A percentile compares a stretch with the other conserved stretches of the same genome.
These are phyloP conservation scores for Yamadazyma sp. DNA, from an alignment of 805 yeast genomes.

Conservation along the genomic window DNA sequence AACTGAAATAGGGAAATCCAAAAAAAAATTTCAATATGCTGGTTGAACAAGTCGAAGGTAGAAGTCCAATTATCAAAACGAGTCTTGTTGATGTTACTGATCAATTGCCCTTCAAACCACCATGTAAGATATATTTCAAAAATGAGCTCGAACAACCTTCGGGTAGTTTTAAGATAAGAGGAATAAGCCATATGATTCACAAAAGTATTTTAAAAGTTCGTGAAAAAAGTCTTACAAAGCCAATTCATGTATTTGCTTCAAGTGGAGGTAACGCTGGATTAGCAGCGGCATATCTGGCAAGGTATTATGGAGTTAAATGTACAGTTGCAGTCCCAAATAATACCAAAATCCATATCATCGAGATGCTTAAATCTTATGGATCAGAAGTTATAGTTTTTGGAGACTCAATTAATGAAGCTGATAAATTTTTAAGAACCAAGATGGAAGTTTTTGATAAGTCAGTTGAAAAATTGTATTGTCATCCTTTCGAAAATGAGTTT, in stretches of 20 bases:
- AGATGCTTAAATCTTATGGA: constrained; percentile 17
- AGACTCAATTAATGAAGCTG: constrained; percentile 32
- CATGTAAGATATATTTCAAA: constrained; percentile 45
- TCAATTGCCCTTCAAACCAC: constrained; percentile 27
- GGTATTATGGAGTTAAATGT: constrained; percentile 19
- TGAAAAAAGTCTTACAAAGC: constrained; percentile 16
- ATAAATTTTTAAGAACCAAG: constrained; percentile 18
- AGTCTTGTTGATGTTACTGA: constrained; percentile 39
- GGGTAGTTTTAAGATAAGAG: constrained; percentile 57
- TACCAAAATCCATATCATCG: constrained; percentile 20
- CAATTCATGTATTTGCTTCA: constrained; percentile 24
- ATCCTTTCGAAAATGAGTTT: constrained; percentile 30
- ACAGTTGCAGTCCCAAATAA: constrained; percentile 30
- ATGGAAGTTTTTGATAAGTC: constrained; percentile 14
- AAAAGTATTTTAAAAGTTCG: constrained; percentile 26
- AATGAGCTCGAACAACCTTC: constrained; percentile 56
- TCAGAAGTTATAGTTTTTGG: constrained; percentile 26
- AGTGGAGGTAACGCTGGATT: constrained; percentile 39
- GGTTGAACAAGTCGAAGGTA: no score
- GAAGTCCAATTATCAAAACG: constrained; percentile 24
- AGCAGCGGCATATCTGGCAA: constrained; percentile 31
- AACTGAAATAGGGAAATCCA: no score
- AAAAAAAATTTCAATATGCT: no score
- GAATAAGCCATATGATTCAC: constrained; percentile 47
- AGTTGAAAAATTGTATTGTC: constrained; percentile 24